Evolutionary conservation across 148 eudicot genomes (phyloP).

Genomic region (Amaranthus hypochondriacus): DNA sequence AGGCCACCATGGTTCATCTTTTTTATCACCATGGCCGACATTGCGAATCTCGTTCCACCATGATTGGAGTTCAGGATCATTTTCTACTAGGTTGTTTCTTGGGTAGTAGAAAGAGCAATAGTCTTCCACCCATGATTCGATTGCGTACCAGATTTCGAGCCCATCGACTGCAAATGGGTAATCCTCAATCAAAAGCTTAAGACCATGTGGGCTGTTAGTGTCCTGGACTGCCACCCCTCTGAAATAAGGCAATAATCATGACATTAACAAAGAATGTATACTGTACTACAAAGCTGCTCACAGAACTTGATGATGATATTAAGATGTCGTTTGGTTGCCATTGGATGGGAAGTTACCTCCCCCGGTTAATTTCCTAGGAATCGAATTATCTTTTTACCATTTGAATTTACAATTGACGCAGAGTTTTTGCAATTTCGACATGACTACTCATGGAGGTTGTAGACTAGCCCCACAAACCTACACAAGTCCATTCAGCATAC

Average conservation of each 20-base stretch:
- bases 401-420: no score
- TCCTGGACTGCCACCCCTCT: slow-evolving; percentile 70
- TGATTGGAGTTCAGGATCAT: slow-evolving; percentile 66
- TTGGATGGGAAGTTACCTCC: not conserved
- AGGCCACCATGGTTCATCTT: slow-evolving; percentile 68
- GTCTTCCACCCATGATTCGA: slow-evolving; percentile 61
- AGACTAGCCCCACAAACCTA: no score
- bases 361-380: no score
- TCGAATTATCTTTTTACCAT: no score
- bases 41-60: slow-evolving; percentile 62
- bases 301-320: not conserved
- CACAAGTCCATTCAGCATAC: no score
- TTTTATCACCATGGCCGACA: slow-evolving; percentile 65
- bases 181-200: slow-evolving; percentile 62
- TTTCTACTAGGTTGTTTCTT: slow-evolving; percentile 31
- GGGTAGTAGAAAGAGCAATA: slow-evolving; percentile 61
- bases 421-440: no score
- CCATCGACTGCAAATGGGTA: slow-evolving; percentile 85
- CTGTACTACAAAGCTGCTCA: not conserved
- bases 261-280: not conserved
- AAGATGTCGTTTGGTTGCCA: not conserved
- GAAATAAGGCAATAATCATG: slow-evolving; percentile 6
- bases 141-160: slow-evolving; percentile 75
- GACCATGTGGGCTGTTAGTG: slow-evolving; percentile 47
- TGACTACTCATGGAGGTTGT: no score